Conservation (phyloP, 805 yeast species). For the Candida morakotiae region DNA sequence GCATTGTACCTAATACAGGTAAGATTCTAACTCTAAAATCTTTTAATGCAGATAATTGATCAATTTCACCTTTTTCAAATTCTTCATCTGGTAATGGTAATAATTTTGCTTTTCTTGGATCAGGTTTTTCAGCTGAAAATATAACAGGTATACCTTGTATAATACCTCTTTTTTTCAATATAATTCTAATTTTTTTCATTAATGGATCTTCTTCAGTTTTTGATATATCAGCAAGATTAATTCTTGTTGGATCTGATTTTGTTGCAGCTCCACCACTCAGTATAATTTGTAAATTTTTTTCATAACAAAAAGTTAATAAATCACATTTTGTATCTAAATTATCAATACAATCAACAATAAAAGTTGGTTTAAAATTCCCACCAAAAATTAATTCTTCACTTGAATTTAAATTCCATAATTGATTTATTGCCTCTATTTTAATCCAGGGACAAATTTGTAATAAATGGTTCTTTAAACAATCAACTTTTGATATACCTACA, state of each 20-base stretch:
- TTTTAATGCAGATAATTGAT: conserved; percentile 78
- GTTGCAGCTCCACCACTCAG: conserved; percentile 98
- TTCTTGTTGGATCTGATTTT: conserved; percentile 90
- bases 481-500: conserved; percentile 91
- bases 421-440: conserved; percentile 69
- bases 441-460: conserved; percentile 90
- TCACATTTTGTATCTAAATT: conserved; percentile 97
- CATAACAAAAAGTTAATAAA: conserved; percentile 67
- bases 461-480: conserved; percentile 67
- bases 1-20: conserved; percentile 96
- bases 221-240: conserved; percentile 84
- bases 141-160: conserved; percentile 76
- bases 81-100: conserved; percentile 84
- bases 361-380: conserved; percentile 54
- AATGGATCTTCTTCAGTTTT: conserved; percentile 92
- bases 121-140: conserved; percentile 94
- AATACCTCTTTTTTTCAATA: conserved; percentile 78
- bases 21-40: conserved; percentile 91
- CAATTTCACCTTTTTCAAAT: conserved; percentile 75
- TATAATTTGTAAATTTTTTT: conserved; percentile 59
- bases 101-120: conserved; percentile 84
- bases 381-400: conserved; percentile 59
- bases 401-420: conserved; percentile 66
- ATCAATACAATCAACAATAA: conserved; percentile 92
- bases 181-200: conserved; percentile 80